Evolutionary conservation across 2,329 filamentous ascomycete genomes (phyloP).

Genomic region (Sphaerulina musiva): DNA sequence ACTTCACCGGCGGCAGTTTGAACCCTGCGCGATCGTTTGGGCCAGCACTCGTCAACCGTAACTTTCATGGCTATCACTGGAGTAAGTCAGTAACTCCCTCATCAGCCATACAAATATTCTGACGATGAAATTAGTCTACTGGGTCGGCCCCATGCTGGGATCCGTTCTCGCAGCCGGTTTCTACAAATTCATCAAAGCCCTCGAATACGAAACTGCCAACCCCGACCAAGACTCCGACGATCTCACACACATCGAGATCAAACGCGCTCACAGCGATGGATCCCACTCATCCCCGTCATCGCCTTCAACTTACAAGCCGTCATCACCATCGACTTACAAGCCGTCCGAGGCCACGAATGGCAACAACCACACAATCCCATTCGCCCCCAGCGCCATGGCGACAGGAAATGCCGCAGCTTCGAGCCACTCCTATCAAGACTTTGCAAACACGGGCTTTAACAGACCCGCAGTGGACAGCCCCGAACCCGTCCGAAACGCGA

Average conservation of each 20-base stretch:
- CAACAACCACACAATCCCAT: background rate
- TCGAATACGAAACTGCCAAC: conserved; percentile 33
- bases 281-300: background rate
- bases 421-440: background rate
- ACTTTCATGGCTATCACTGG: conserved; percentile 32
- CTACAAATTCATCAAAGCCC: conserved; percentile 31
- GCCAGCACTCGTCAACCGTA: conserved; percentile 26
- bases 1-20: conserved; percentile 30
- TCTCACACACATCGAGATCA: background rate
- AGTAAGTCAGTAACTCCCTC: conserved; percentile 12
- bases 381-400: background rate
- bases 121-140: conserved; percentile 7
- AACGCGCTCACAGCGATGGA: background rate
- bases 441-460: background rate
- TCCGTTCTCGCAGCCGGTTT: conserved; percentile 29
- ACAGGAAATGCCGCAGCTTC: background rate
- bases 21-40: conserved; percentile 35
- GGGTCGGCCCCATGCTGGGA: conserved; percentile 30
- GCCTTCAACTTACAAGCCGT: background rate
- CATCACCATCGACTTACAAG: background rate
- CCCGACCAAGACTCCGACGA: conserved; percentile 16
- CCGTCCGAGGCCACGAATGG: background rate
- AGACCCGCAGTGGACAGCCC: background rate
- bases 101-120: background rate
- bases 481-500: background rate